Conservation (phyloP, 164 flowering plant genomes). For the Kingdonia uniflora region DNA sequence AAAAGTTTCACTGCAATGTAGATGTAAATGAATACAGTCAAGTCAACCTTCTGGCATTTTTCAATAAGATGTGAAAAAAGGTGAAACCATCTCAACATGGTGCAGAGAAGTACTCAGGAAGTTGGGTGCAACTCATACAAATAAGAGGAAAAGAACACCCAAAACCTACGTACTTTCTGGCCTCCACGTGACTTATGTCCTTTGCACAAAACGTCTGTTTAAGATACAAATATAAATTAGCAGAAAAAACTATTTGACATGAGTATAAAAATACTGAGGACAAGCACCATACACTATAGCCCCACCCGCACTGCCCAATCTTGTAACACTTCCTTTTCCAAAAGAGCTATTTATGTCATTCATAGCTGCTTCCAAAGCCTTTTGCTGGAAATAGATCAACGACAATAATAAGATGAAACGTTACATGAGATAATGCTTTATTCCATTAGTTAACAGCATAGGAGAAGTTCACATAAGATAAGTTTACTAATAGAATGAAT, state of each 20-base stretch:
- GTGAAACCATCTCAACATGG: neutral
- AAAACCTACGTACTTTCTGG: neutral
- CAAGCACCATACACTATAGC: slow-evolving; percentile 73
- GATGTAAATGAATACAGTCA: slow-evolving; percentile 4
- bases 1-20: slow-evolving; percentile 78
- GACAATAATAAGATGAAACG: neutral
- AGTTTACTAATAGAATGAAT: too few species aligned
- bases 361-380: slow-evolving; percentile 97
- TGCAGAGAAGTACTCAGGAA: neutral
- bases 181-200: neutral
- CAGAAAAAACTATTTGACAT: neutral
- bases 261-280: neutral
- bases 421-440: too few species aligned
- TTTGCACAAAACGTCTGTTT: neutral
- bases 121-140: neutral
- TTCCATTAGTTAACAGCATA: too few species aligned
- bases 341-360: slow-evolving; percentile 87
- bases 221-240: neutral
- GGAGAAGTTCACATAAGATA: too few species aligned
- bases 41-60: neutral
- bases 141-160: neutral
- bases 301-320: slow-evolving; percentile 98
- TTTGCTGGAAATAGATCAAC: slow-evolving; percentile 53
- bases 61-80: neutral
- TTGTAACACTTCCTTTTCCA: slow-evolving; percentile 97